Base-by-base conservation (phyloP, 2,329 filamentous ascomycete species). In the Pseudocercospora musae region DNA sequence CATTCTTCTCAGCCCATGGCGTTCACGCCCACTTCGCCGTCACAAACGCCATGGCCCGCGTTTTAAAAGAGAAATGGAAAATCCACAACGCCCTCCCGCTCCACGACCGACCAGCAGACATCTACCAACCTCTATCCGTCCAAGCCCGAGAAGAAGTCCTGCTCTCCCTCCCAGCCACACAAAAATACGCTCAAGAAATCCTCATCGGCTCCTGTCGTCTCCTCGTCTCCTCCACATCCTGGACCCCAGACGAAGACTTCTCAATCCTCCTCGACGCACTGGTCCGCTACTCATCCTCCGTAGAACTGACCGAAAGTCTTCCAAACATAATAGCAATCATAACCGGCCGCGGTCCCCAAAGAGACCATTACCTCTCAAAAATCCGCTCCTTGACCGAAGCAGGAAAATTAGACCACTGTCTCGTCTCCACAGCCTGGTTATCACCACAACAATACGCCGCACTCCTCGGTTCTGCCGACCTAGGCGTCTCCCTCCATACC, bases 231-330 rank as follows among this genome's bases (percentile, higher is more conserved):
- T 95, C 92, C 62, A 99, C 95, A 0, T 97, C 93, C 10, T 99
- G 95, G 95, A 99, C 95, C 0, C 86, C 92, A 0, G 95, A 99
- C 72, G 95, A 99, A 76, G 94, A 99, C 76, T 98, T 99, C 74
- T 88, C 87, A 0, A 78, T 99, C 4, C 83, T 99, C 2, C 88
- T 99, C 3, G 87, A 92, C 56, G 93, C 92, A 0, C 81, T 99
- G 0, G 87, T 91, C 10, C 76, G 79, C 7, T 97, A 97, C 73
- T 90, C 90, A 1, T 78, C 80, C 10, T 66, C 60, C 11, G 63
- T 65, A 3, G 62, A 60, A 9, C 53, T 60, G 11, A 10, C 29
- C 9, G 62, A 77, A 0, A 71, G 74, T 4, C 78, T 87, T 0
- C 92, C 92, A 0, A 78, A 81, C 8, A 81, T 98, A n/a, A 78